These are phyloP conservation scores for Pestalotiopsis sp. DNA, from an alignment of 2,329 filamentous ascomycete genomes.

Conservation along the genomic window DNA sequence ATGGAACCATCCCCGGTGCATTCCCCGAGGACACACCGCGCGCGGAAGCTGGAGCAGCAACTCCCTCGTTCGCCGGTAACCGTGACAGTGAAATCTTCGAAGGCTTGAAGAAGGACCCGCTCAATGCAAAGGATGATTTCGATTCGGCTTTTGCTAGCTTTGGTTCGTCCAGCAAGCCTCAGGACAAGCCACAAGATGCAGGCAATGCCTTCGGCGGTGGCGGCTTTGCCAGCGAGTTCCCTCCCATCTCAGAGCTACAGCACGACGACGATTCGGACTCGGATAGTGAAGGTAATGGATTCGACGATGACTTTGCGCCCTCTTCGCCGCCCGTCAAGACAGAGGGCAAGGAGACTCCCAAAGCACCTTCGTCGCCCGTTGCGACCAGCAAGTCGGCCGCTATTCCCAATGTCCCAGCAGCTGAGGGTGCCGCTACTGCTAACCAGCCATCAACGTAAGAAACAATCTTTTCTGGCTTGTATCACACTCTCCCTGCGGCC, in stretches of 20 bases:
- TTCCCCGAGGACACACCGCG: conserved; percentile 48
- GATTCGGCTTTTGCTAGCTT: conserved; percentile 85
- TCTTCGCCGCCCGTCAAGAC: conserved; percentile 49
- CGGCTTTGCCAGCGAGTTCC: conserved; percentile 78
- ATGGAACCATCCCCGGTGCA: conserved; percentile 49
- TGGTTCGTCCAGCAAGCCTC: conserved; percentile 50
- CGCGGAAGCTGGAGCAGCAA: conserved; percentile 18
- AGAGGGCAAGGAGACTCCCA: conserved; percentile 26
- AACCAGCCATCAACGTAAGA: conserved; percentile 32
- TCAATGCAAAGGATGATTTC: conserved; percentile 77
- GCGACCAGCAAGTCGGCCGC: conserved; percentile 29
- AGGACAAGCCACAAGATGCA: conserved; percentile 45
- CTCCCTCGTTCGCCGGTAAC: conserved; percentile 27
- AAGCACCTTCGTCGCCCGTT: conserved; percentile 26
- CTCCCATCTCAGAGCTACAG: conserved; percentile 86
- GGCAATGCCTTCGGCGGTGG: conserved; percentile 48
- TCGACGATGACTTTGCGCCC: conserved; percentile 90
- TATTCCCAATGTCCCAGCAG: conserved; percentile 26
- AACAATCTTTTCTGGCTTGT: conserved; percentile 12
- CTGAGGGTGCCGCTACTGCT: conserved; percentile 19
- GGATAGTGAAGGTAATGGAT: conserved; percentile 77
- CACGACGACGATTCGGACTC: conserved; percentile 84
- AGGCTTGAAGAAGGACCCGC: conserved; percentile 48
- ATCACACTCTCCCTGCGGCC: conserved; percentile 5
- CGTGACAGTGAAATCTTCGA: conserved; percentile 52